Evolutionary conservation across 225 moss, liverwort and hornwort species (phyloP), one percentile per base, ranked within the genome.

Genomic region (Bryum argenteum): DNA sequence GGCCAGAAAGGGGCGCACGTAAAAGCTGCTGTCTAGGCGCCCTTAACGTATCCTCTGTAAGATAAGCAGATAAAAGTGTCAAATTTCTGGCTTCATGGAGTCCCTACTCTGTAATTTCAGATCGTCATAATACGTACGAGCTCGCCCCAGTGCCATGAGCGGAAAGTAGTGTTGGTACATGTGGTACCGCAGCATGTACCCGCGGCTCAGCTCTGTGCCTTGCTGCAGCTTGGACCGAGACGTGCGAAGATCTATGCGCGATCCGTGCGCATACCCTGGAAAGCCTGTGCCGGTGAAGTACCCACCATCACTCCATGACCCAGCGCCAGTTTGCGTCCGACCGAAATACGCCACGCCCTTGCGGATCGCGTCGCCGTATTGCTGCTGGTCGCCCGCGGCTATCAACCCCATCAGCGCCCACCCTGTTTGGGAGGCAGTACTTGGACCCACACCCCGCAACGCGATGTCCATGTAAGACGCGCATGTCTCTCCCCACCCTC

Each of bases 141-240:
- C 69, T 1, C 19, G 19, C 9, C 59, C 47, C 10, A 58, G 14
- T 26, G 47, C 59, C 59, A 48, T 47, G 59, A 58, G 48, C 19
- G 59, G 59, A 6, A 70, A 59, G 15, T 70, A 58, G 14, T 59
- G 37, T 47, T 47, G 16, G 20, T 59, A 48, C 70, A 37, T 59
- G 59, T 59, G 59, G 9, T 58, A 44, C 5, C 59, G 47, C 48
- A 59, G 37, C 70, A 47, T 71, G 8, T 20, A 11, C 10, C 48
- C 60, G 1, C 38, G 50, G 47, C 50, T 60, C 47, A 48, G 21
- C 37, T 71, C 60, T 5, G 16, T 37, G 1, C 66, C 60, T 60
- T 59, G 48, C 3, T 20, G 48, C 11, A 71, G 37, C 60, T 21
- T 60, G 15, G 21, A 50, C 20, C 21, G 9, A 11, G 2, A 10